Base-by-base conservation (phyloP, 1,284 basidiomycete genomes). In the Schizopora paradoxa region DNA sequence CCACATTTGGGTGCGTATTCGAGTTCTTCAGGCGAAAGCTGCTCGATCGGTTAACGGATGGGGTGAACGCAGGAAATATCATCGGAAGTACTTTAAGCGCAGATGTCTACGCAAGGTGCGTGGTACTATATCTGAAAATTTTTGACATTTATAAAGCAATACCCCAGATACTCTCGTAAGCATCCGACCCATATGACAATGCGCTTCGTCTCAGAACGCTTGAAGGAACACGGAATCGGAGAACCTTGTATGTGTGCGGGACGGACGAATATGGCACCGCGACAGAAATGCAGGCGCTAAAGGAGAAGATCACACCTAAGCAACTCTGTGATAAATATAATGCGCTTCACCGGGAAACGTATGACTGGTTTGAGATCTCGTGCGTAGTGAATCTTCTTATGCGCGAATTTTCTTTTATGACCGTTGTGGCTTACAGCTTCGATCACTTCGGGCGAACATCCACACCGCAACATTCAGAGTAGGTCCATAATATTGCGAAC, bases 211-310 rank as follows among this genome's bases (percentile, higher is more conserved):
- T 21, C 25, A 23, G 31, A 44, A 35, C 22, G 25, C 25, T 13
- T 33, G 1, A 49, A 90, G 87, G 86, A 18, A 81, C 84, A 32
- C 70, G 84, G 56, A 87, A 90, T 67, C 70, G 81, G 57, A 74
- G 76, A 47, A 87, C 85, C 1, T 66, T 84, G 4, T 91, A 94
- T 65, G 79, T 99, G 53, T 99, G 96, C 64, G 96, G 96, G 37
- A 99, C 96, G 4, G 95, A 99, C 63, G 95, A 99, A 67, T 99
- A 99, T 59, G 95, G 95, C 26, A 99, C 95, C 1, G 95, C 95
- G 0, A 97, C 96, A 1, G 95, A 99, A 73, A 98, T 94, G 1
- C 89, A 96, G 67, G 96, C 95, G 3, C 66, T 97, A 49, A 96
- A 98, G 63, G 96, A 99, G 63, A 85, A 86, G 1, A 70, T 98